Conservation (phyloP, 495 filamentous ascomycete species). For the Apiosordaria backusii region DNA sequence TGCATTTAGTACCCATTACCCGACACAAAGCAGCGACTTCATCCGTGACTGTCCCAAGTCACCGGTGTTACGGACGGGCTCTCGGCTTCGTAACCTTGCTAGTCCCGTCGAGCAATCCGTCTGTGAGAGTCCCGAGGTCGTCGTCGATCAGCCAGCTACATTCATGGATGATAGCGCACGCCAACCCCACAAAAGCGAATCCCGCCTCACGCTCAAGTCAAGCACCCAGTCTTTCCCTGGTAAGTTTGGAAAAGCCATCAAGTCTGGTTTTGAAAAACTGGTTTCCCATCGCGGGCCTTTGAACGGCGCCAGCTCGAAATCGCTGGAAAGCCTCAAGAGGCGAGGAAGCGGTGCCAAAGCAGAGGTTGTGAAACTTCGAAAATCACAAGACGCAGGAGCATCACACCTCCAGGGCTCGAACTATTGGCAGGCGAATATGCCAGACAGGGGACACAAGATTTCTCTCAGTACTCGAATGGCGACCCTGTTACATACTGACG, state of each 20-base stretch:
- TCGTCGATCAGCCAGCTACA: neutral
- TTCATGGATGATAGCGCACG: neutral
- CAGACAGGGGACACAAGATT: neutral
- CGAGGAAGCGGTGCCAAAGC: conserved; percentile 2
- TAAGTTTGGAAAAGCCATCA: conserved; percentile 33
- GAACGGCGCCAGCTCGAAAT: conserved; percentile 9
- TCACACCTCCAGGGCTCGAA: neutral
- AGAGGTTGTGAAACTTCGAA: conserved; percentile 3
- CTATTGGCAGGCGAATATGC: conserved; percentile 3
- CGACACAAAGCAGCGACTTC: neutral
- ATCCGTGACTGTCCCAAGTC: neutral
- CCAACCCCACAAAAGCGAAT: neutral
- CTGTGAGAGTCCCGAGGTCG: neutral
- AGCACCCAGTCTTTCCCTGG: conserved; percentile 25
- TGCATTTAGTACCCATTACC: neutral
- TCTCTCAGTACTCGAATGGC: conserved; percentile 21
- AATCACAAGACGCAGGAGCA: conserved; percentile 7
- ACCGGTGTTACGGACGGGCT: neutral
- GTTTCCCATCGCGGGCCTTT: conserved; percentile 21
- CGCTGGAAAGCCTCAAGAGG: conserved; percentile 1
- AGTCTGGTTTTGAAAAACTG: conserved; percentile 32
- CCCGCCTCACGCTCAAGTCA: neutral
- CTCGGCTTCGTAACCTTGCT: neutral
- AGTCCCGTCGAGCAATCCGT: neutral
- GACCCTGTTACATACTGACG: conserved; percentile 19